Evolutionary conservation across 192 early-diverging fungal genomes (phyloP).

Genomic region (Tieghemiomyces parasiticus): DNA sequence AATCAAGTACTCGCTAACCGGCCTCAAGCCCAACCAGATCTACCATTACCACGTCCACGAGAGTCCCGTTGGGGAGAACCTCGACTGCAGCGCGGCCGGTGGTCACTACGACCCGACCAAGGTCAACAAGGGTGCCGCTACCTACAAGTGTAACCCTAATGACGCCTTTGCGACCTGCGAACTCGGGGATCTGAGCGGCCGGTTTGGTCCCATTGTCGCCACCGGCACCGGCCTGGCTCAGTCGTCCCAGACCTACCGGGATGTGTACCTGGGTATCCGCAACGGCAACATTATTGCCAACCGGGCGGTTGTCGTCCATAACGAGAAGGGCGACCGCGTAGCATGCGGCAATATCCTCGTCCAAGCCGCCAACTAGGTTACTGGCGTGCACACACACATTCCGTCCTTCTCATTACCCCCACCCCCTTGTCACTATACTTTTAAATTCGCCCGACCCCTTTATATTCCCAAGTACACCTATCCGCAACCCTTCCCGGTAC

Average conservation of each 20-base stretch:
- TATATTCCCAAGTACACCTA: too few relatives aligned
- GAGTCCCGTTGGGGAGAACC: background rate
- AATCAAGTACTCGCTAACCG: background rate
- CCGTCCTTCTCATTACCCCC: too few relatives aligned
- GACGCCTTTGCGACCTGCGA: background rate
- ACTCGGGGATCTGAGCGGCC: background rate
- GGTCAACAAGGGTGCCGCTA: background rate
- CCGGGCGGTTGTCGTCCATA: background rate
- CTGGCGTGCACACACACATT: too few relatives aligned
- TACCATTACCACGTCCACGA: background rate
- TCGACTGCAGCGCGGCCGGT: background rate
- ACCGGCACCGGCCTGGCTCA: background rate
- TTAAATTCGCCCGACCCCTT: too few relatives aligned
- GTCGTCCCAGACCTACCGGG: background rate
- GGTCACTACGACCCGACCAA: background rate
- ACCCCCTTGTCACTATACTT: too few relatives aligned
- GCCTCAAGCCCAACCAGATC: background rate
- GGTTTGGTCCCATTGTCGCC: background rate
- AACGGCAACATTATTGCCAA: background rate
- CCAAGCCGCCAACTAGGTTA: background rate
- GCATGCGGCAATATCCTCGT: slow-evolving; percentile 4
- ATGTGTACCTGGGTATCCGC: background rate
- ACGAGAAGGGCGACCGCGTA: background rate
- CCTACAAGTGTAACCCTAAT: background rate
- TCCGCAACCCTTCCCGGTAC: too few relatives aligned